Evolutionary conservation across 768 basidiomycete species (phyloP).

Genomic region (Crepidotus variabilis): DNA sequence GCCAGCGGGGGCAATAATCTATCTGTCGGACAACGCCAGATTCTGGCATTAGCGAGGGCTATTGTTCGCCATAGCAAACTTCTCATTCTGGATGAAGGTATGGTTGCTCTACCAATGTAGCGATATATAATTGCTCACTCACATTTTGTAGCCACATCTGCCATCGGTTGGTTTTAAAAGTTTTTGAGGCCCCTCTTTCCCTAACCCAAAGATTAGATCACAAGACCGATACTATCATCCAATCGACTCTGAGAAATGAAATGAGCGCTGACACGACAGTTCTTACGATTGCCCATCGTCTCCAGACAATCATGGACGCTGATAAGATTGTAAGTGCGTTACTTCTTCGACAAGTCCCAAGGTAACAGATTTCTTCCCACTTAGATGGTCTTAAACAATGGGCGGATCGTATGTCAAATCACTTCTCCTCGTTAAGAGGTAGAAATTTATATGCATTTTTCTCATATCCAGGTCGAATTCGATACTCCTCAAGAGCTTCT

Average conservation of each 20-base stretch:
- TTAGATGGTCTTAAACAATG: constrained; percentile 50
- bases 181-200: too few relatives aligned
- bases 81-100: constrained; percentile 54
- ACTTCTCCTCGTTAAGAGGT: constrained; percentile 19
- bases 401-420: constrained; percentile 44
- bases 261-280: constrained; percentile 58
- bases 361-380: not conserved
- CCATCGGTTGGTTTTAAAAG: constrained; percentile 41
- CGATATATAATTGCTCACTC: not conserved
- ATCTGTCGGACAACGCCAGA: constrained; percentile 73
- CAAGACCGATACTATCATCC: constrained; percentile 66
- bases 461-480: constrained; percentile 13
- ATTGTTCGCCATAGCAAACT: constrained; percentile 55
- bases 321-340: constrained; percentile 49
- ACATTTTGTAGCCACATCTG: constrained; percentile 32
- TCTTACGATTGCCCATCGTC: constrained; percentile 66
- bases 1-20: constrained; percentile 64
- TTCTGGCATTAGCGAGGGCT: constrained; percentile 64
- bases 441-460: not conserved
- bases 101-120: not conserved
- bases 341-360: too few relatives aligned
- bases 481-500: constrained; percentile 13
- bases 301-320: constrained; percentile 68
- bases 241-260: constrained; percentile 62
- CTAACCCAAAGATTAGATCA: too few relatives aligned